Evolutionary conservation across 345 rosid genomes (phyloP).

Genomic region (Eucalyptus brandiana): DNA sequence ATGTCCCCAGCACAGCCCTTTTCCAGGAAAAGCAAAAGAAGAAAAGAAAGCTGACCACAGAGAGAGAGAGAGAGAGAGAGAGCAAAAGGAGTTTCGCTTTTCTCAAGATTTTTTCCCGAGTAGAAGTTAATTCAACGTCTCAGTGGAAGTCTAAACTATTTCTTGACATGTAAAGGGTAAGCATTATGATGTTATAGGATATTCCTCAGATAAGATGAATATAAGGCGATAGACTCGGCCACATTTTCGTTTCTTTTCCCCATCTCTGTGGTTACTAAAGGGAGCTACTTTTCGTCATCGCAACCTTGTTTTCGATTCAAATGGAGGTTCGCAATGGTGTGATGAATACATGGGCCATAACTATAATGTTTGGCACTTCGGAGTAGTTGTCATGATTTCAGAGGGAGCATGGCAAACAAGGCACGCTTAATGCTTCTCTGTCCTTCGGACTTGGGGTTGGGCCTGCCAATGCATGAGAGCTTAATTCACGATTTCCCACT

Average conservation of each 20-base stretch:
- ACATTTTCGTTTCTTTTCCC: not conserved
- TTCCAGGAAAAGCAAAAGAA: not conserved
- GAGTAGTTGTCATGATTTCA: not conserved
- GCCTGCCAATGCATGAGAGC: not conserved
- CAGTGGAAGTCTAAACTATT: not conserved
- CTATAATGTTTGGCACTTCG: not conserved
- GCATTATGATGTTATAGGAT: not conserved
- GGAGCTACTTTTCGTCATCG: not conserved
- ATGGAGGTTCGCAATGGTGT: not conserved
- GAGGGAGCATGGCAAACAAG: not conserved
- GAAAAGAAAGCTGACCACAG: not conserved
- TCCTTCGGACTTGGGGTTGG: not conserved
- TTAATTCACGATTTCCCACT: not conserved
- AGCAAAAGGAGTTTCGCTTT: not conserved
- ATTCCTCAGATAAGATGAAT: not conserved
- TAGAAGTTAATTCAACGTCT: not conserved
- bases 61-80: not conserved
- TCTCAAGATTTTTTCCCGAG: not conserved
- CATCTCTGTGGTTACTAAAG: not conserved
- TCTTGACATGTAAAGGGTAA: not conserved
- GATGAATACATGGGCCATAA: not conserved
- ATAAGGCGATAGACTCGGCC: not conserved
- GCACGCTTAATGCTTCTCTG: not conserved
- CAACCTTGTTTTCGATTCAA: not conserved
- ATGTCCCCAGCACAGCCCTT: not conserved